phyloP scores from a whole-genome alignment of 1,284 basidiomycete species.

The Leccinum subrobustum region DNA sequence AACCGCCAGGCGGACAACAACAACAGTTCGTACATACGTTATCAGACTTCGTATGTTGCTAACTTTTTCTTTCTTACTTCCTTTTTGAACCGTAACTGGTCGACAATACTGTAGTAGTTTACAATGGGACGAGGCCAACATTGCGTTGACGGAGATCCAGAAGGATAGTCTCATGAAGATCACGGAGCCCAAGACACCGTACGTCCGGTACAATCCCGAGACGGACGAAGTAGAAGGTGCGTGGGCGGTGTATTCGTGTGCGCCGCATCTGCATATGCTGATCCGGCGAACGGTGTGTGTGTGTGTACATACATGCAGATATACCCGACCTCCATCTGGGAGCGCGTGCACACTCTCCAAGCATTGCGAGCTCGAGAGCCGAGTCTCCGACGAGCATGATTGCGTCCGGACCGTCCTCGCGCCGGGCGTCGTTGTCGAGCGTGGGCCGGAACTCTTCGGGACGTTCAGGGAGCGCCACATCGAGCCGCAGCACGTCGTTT shows the following conservation, averaged over 20 bases:
- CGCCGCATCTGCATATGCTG: not conserved
- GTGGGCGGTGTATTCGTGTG: constrained; percentile 23
- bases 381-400: constrained; percentile 50
- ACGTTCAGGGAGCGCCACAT: constrained; percentile 58
- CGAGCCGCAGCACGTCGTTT: constrained; percentile 82
- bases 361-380: constrained; percentile 36
- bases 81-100: not conserved
- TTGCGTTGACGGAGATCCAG: constrained; percentile 86
- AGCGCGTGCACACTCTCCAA: constrained; percentile 33
- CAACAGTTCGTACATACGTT: constrained; percentile 40
- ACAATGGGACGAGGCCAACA: constrained; percentile 92
- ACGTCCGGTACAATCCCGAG: constrained; percentile 85
- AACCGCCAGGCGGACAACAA: constrained; percentile 37
- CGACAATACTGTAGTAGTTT: constrained; percentile 42
- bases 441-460: constrained; percentile 48
- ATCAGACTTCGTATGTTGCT: not conserved
- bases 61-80: not conserved
- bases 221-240: constrained; percentile 79
- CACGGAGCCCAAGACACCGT: constrained; percentile 95
- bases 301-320: constrained; percentile 37
- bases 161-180: constrained; percentile 97
- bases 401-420: constrained; percentile 67
- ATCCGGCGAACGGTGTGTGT: not conserved
- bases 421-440: constrained; percentile 78
- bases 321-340: constrained; percentile 64